Evolutionary conservation across 2,329 filamentous ascomycete genomes (phyloP).

Genomic region (Claviceps humidiphila): DNA sequence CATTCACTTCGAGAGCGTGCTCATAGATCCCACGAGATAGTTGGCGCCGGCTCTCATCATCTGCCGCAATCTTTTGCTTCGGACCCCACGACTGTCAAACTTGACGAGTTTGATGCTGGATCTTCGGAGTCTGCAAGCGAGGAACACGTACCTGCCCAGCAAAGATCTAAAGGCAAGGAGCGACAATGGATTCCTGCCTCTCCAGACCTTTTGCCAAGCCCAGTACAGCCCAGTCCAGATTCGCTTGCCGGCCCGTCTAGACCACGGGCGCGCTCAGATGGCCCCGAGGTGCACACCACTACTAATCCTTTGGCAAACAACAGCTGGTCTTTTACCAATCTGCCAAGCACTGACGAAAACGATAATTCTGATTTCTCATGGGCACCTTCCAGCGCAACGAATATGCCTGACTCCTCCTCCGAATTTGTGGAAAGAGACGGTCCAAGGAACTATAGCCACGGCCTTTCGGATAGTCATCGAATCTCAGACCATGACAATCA

Average conservation of each 20-base stretch:
- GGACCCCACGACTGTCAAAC: neutral
- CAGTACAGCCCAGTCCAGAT: conserved; percentile 5
- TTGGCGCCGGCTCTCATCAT: neutral
- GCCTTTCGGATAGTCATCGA: neutral
- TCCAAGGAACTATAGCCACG: neutral
- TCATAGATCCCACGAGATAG: neutral
- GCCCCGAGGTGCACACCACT: conserved; percentile 29
- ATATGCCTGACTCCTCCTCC: neutral
- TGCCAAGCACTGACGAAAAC: conserved; percentile 17
- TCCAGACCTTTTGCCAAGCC: conserved; percentile 4
- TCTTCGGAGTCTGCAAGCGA: neutral
- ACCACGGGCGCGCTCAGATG: conserved; percentile 44
- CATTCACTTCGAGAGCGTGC: conserved; percentile 15
- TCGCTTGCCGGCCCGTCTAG: conserved; percentile 18
- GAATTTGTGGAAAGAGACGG: neutral
- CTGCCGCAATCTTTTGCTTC: neutral
- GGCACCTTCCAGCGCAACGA: neutral
- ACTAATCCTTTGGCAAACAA: conserved; percentile 45
- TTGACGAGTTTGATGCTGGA: neutral
- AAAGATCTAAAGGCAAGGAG: conserved; percentile 16
- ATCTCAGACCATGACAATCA: conserved; percentile 3
- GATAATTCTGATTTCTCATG: conserved; percentile 4
- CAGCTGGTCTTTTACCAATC: conserved; percentile 43
- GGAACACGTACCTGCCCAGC: neutral
- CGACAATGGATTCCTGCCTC: conserved; percentile 6